A percentile compares a stretch with the other conserved stretches of the same genome.
These are phyloP conservation scores for Penicillium flavigenum DNA, from an alignment of 495 filamentous ascomycete species.

Conservation along the genomic window DNA sequence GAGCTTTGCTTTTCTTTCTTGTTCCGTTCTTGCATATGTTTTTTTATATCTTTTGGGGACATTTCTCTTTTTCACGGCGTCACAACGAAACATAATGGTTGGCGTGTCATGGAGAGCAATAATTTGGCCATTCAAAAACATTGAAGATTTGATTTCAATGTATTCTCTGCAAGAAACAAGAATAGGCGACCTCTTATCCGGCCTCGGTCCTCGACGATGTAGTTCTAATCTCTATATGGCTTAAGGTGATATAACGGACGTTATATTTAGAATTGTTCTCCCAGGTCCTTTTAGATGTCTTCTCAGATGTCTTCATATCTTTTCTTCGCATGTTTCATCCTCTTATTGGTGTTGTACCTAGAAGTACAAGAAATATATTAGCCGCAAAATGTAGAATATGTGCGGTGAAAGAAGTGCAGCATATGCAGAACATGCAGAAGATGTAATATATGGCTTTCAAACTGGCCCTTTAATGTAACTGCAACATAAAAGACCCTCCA, in stretches of 20 bases:
- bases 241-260: background rate
- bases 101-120: background rate
- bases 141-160: background rate
- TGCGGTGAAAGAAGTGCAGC: background rate
- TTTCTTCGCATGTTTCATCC: no score
- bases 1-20: slow-evolving; percentile 13
- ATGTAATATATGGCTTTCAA: background rate
- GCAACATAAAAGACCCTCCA: background rate
- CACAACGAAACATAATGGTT: slow-evolving; percentile 5
- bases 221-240: background rate
- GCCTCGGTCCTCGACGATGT: background rate
- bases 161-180: background rate
- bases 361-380: background rate
- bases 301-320: background rate
- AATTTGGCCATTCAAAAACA: slow-evolving; percentile 11
- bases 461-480: background rate
- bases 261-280: background rate
- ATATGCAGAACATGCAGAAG: background rate
- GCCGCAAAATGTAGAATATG: background rate
- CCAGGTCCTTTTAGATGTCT: background rate
- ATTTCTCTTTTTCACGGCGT: slow-evolving; percentile 3
- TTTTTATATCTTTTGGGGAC: slow-evolving; percentile 7
- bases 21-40: slow-evolving; percentile 8
- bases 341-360: background rate
- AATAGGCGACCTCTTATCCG: background rate